Evolutionary conservation across 2,329 filamentous ascomycete genomes (phyloP), one percentile per base, ranked within the genome.

Genomic region (Microcyclosporella mali): DNA sequence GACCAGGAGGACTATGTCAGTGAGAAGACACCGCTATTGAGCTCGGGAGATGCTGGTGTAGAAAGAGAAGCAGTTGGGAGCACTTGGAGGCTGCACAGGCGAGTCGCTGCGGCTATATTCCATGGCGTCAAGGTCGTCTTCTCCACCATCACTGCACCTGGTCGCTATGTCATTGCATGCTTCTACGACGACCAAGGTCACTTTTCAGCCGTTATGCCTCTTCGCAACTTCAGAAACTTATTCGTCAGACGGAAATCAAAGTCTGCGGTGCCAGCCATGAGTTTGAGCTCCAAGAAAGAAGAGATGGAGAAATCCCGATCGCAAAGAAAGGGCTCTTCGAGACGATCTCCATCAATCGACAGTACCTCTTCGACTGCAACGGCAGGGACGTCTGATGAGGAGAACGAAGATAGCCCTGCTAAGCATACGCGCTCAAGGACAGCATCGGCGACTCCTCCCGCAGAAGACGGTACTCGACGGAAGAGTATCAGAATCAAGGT

Each of bases 401-500:
- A 88, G 58, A 59, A 62, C 6, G 59, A 63, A 2, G 66, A 70
- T 48, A 61, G 61, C 35, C 70, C 69, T 3, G 66, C 69, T 43
- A 71, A 76, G 34, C 78, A 85, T 58, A 72, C 73, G 34, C 76
- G 83, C 40, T 82, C 84, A 17, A 83, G 79, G 60, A 82, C 82
- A 15, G 57, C 62, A 6, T 57, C 63, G 16, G 68, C 72, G 18
- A 61, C 71, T 21, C 83, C 88, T 50, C 45, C 47, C 33, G 43
- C 38, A 34, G 53, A 56, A 14, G 84, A 88, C 76, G 76, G 49
- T 73, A 76, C 84, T 3, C 71, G 78, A 6, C 79, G 85, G 57
- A 78, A 88, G 43, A 94, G 88, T 2, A 95, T 95, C 51, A 80
- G 88, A 30, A 95, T 97, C 58, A 94, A 92, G 66, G 73, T 95